phyloP scores from a whole-genome alignment of 805 yeast species.

The Metschnikowia aberdeeniae region DNA sequence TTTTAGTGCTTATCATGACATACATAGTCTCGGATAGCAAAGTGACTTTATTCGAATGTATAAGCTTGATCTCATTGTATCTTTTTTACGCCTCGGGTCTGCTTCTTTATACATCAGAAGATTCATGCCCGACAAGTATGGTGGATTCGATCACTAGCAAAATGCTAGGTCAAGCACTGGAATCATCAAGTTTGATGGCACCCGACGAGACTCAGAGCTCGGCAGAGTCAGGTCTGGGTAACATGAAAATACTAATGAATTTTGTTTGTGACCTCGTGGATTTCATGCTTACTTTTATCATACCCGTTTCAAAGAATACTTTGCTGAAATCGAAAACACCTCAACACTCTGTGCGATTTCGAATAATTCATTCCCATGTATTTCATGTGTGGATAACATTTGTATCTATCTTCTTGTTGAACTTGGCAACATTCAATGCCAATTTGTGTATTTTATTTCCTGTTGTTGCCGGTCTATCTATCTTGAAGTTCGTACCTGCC shows the following conservation, averaged over 20 bases:
- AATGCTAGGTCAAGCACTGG: conserved; percentile 1
- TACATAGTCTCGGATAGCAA: conserved; percentile 31
- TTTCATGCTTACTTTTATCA: conserved; percentile 4
- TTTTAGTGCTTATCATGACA: conserved; percentile 24
- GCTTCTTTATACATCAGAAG: not conserved
- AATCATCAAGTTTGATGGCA: conserved; percentile 5
- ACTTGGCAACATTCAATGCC: conserved; percentile 2
- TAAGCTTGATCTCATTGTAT: conserved; percentile 19
- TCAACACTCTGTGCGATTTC: not conserved
- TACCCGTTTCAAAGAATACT: conserved; percentile 9
- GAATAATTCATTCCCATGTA: conserved; percentile 17
- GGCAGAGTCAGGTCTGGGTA: not conserved
- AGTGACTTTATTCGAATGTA: conserved; percentile 30
- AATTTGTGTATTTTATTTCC: conserved; percentile 1
- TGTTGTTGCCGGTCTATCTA: conserved; percentile 1
- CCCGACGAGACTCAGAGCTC: not conserved
- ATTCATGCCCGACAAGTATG: not conserved
- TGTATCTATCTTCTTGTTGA: conserved; percentile 4
- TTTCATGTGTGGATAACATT: conserved; percentile 10
- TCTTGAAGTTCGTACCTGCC: not conserved
- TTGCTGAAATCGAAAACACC: not conserved
- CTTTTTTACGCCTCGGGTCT: conserved; percentile 14
- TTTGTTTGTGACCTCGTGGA: conserved; percentile 1
- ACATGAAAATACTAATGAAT: not conserved
- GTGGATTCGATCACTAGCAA: conserved; percentile 4